Conservation (phyloP, 257 asterid genomes). For the Ballota nigra region DNA sequence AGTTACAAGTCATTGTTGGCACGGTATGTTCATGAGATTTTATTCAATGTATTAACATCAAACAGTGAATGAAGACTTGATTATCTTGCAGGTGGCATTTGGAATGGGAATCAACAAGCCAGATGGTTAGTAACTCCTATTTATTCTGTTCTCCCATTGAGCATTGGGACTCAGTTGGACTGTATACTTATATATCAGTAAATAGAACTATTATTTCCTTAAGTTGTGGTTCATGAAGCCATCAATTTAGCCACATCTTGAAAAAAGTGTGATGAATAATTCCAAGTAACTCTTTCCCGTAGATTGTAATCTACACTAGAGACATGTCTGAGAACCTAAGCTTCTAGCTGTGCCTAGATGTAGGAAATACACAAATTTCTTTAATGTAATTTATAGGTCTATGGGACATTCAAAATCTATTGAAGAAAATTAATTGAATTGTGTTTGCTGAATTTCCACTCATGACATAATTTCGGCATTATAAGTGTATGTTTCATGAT, state of each 20-base stretch:
- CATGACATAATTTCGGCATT: slow-evolving; percentile 1
- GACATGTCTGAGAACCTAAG: slow-evolving; percentile 15
- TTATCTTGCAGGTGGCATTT: slow-evolving; percentile 81
- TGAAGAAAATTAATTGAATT: background rate
- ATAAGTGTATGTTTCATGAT: slow-evolving; percentile 1
- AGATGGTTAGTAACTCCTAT: slow-evolving; percentile 66
- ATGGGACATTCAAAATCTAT: slow-evolving; percentile 5
- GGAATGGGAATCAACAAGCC: slow-evolving; percentile 99
- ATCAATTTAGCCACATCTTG: slow-evolving; percentile 10
- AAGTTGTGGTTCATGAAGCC: slow-evolving; percentile 3
- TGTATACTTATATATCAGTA: background rate
- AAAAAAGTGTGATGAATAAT: slow-evolving; percentile 4
- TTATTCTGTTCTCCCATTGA: slow-evolving; percentile 15
- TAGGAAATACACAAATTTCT: background rate
- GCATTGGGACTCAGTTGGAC: slow-evolving; percentile 4
- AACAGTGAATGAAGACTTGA: background rate
- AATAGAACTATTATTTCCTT: slow-evolving; percentile 4
- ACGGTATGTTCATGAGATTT: slow-evolving; percentile 55
- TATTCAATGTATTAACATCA: slow-evolving; percentile 6
- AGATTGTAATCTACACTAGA: background rate
- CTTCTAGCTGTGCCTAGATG: slow-evolving; percentile 4
- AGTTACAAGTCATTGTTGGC: slow-evolving; percentile 95
- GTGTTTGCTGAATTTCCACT: slow-evolving; percentile 12
- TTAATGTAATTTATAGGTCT: slow-evolving; percentile 8
- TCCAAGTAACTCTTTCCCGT: slow-evolving; percentile 1